Evolutionary conservation across 257 asterid genomes (phyloP), one percentile per base, ranked within the genome.

Genomic region (Petunia secreta): DNA sequence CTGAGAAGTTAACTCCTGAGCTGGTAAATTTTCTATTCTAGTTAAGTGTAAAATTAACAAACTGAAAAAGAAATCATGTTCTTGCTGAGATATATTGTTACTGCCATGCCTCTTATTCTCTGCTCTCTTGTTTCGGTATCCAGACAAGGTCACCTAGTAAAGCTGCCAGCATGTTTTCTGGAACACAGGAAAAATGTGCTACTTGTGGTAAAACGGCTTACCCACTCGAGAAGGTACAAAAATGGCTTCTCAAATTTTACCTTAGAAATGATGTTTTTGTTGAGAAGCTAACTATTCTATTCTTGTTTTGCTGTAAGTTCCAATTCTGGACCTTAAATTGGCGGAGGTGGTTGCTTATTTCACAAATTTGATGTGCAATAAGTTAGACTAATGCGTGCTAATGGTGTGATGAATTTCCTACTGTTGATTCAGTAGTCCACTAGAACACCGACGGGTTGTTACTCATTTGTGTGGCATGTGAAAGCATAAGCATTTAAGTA

Each of bases 131-230:
- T 44, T 62, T 43, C 3, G 77, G 75, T 79, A n/a, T 80, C 5
- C 92, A 94, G 98, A 90, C 97, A 53, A 90, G 90, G 80, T 93
- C 98, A 37, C 95, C 97, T n/a, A 94, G 98, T 93, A 94, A 91
- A 87, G 96, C 96, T 83, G 97, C 98, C 38, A 84, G 97, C 77
- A 94, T 94, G 98, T 94, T 94, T 85, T 93, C 98, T 34, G 98
- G 98, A 80, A 94, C 98, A 25, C 97, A 89, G 83, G 98, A 94
- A 63, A 94, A 94, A 85, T 94, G 98, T 84, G 98, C 98, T 44
- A 91, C 97, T 54, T 94, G 98, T 80, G 95, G 93, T 58, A 94
- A 91, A 89, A 94, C 98, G 37, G 98, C 98, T 44, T 94, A 94
- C 78, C 98, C 98, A 2, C 89, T 94, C 53, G 98, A 94, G 91